Evolutionary conservation across 2,329 filamentous ascomycete genomes (phyloP).

Genomic region (Exophiala sideris): DNA sequence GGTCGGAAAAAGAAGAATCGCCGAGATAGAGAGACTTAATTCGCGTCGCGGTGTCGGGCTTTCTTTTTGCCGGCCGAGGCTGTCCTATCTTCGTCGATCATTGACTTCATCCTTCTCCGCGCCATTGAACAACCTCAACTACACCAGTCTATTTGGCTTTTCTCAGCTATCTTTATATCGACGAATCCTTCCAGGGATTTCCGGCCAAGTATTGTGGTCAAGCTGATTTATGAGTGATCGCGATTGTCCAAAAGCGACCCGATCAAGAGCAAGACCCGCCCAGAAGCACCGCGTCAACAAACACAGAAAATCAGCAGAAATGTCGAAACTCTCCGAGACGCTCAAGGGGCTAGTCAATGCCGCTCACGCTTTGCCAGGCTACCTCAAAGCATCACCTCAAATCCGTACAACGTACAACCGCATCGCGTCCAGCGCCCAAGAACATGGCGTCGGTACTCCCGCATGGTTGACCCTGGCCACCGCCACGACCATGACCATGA

Average conservation of each 20-base stretch:
- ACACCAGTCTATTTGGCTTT: not conserved
- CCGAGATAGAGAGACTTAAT: constrained; percentile 3
- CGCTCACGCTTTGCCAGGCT: constrained; percentile 63
- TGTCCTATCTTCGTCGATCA: not conserved
- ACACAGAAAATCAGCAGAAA: constrained; percentile 33
- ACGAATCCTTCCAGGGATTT: not conserved
- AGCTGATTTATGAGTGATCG: constrained; percentile 12
- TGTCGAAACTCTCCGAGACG: constrained; percentile 69
- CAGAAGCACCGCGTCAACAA: constrained; percentile 1
- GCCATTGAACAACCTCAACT: not conserved
- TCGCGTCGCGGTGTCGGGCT: constrained; percentile 5
- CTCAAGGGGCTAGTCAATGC: constrained; percentile 73
- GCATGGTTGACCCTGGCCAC: constrained; percentile 71
- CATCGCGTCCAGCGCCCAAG: constrained; percentile 61
- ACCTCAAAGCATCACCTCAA: constrained; percentile 60
- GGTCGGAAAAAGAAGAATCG: constrained; percentile 19
- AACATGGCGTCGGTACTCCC: constrained; percentile 59
- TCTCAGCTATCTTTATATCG: not conserved
- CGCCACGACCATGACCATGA: constrained; percentile 80
- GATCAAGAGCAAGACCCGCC: not conserved
- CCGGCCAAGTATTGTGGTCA: not conserved
- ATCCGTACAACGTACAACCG: constrained; percentile 63
- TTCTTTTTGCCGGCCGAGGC: constrained; percentile 16
- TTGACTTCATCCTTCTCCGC: not conserved
- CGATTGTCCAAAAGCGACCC: not conserved